Evolutionary conservation across 495 filamentous ascomycete genomes (phyloP).

Genomic region (Penicillium desertorum): DNA sequence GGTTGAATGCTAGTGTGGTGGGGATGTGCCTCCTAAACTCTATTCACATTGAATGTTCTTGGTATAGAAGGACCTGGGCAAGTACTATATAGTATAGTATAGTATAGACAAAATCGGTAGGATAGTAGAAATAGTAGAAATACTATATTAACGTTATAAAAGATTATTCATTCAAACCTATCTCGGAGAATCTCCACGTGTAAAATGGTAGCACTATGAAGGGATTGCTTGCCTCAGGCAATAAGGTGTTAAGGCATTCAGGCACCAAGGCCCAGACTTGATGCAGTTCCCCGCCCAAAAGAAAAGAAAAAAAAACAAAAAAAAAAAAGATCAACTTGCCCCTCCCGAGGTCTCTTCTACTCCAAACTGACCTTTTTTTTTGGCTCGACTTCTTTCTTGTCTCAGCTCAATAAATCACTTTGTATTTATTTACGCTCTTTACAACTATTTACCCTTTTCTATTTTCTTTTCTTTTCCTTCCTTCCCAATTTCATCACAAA

Average conservation of each 20-base stretch:
- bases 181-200: not conserved
- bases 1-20: slow-evolving; percentile 6
- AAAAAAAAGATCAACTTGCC: slow-evolving; percentile 10
- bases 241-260: not conserved
- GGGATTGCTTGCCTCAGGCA: not conserved
- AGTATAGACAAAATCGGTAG: too few species aligned
- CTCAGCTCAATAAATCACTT: not conserved
- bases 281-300: slow-evolving; percentile 7
- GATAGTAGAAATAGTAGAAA: too few species aligned
- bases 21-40: slow-evolving; percentile 9
- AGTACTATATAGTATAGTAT: too few species aligned
- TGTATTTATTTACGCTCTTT: not conserved
- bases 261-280: slow-evolving; percentile 3
- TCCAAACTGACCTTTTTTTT: not conserved
- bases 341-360: not conserved
- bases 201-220: not conserved
- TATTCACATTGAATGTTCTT: not conserved
- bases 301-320: not conserved
- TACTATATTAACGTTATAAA: not conserved
- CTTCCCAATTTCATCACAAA: not conserved
- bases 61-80: too few species aligned
- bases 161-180: not conserved
- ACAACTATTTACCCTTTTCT: not conserved
- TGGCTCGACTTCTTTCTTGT: not conserved
- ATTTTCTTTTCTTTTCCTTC: not conserved